phyloP scores from a whole-genome alignment of 345 rosid genomes.

The Carallia pectinifolia region DNA sequence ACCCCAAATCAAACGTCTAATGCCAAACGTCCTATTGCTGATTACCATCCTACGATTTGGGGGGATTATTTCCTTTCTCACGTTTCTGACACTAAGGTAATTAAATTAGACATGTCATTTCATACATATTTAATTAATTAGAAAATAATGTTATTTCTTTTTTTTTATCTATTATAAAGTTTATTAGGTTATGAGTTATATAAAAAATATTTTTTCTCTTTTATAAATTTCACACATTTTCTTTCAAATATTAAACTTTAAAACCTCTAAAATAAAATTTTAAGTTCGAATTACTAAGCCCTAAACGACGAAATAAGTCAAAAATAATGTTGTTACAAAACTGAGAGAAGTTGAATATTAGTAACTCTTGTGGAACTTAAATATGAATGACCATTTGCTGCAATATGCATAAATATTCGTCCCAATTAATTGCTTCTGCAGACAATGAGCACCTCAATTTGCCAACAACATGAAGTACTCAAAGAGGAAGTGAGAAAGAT shows the following conservation, averaged over 20 bases:
- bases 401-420: neutral
- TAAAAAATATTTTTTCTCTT: no score
- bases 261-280: no score
- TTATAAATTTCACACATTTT: no score
- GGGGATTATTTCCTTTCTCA: slow-evolving; percentile 26
- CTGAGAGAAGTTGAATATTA: neutral
- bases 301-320: no score
- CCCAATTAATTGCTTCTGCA: neutral
- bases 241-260: no score
- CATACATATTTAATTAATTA: neutral
- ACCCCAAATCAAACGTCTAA: neutral
- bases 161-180: no score
- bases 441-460: neutral
- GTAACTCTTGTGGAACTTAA: neutral
- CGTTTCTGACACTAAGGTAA: slow-evolving; percentile 2
- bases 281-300: no score
- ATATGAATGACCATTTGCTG: neutral
- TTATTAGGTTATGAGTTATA: no score
- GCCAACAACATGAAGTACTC: neutral
- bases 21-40: slow-evolving; percentile 12
- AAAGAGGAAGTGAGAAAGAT: slow-evolving; percentile 7
- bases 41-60: slow-evolving; percentile 25
- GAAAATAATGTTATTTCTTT: neutral
- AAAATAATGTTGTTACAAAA: no score
- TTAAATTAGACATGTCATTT: neutral